These are phyloP conservation scores for Silene noctiflora DNA, from an alignment of 179 eudicot genomes.

Conservation along the genomic window DNA sequence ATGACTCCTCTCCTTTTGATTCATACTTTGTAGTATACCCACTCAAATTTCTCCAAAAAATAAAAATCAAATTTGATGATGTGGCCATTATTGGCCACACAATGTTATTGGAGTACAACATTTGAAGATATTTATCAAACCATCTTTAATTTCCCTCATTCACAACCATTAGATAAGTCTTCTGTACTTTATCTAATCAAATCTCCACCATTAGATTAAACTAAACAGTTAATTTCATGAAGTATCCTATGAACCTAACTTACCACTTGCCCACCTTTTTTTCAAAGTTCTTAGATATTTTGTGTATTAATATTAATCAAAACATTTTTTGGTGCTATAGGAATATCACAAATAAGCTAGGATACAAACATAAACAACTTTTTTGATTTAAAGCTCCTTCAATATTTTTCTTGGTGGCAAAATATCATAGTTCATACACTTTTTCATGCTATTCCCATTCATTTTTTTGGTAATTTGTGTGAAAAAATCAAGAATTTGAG, in stretches of 20 bases:
- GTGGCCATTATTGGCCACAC: conserved; percentile 26
- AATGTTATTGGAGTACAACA: conserved; percentile 6
- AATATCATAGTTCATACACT: neutral
- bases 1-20: conserved; percentile 30
- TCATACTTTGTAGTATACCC: conserved; percentile 10
- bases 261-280: conserved; percentile 8
- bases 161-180: conserved; percentile 8
- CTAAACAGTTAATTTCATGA: neutral
- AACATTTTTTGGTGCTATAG: neutral
- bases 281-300: conserved; percentile 27
- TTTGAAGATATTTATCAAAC: conserved; percentile 14
- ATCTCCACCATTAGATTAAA: conserved; percentile 15
- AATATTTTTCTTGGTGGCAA: neutral
- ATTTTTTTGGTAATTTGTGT: neutral
- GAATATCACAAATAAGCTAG: no score
- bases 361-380: conserved; percentile 1
- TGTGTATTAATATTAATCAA: neutral
- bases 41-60: neutral
- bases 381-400: neutral
- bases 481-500: neutral
- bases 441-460: no score
- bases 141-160: neutral
- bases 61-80: conserved; percentile 9
- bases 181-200: neutral
- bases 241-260: neutral